Evolutionary conservation across 2,329 filamentous ascomycete genomes (phyloP).

Genomic region (Cordyceps farinosa): DNA sequence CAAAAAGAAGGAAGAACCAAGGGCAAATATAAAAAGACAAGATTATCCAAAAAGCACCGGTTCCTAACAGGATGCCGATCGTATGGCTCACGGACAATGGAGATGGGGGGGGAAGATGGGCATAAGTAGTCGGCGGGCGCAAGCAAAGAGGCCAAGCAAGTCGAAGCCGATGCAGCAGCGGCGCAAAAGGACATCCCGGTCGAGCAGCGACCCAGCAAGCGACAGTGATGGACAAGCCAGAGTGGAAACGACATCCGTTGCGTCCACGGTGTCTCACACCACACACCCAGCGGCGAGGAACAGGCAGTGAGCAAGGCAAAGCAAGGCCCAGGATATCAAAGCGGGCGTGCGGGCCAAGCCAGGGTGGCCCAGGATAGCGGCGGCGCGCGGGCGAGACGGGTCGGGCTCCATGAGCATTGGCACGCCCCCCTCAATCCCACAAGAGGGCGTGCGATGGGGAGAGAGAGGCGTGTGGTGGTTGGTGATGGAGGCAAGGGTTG

Average conservation of each 20-base stretch:
- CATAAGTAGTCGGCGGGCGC: constrained; percentile 42
- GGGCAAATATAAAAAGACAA: constrained; percentile 43
- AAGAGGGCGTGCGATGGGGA: not conserved
- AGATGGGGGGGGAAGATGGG: constrained; percentile 41
- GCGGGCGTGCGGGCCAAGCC: constrained; percentile 12
- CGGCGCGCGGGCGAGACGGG: constrained; percentile 16
- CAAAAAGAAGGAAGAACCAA: constrained; percentile 50
- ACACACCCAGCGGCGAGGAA: constrained; percentile 9
- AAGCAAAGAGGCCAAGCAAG: not conserved
- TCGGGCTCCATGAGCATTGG: constrained; percentile 10
- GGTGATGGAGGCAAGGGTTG: constrained; percentile 3
- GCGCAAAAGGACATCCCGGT: constrained; percentile 12
- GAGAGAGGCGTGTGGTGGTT: not conserved
- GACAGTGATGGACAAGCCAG: constrained; percentile 17
- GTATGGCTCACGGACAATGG: constrained; percentile 37
- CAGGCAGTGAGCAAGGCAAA: not conserved
- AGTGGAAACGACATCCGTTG: constrained; percentile 18
- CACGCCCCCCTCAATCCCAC: not conserved
- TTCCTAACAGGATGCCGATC: constrained; percentile 48
- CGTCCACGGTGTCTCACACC: constrained; percentile 16
- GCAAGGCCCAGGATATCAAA: constrained; percentile 11
- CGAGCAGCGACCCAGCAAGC: constrained; percentile 14
- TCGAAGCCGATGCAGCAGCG: constrained; percentile 6
- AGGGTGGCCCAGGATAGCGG: constrained; percentile 13
- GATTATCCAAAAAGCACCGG: constrained; percentile 39